Percentiles rank a stretch among this genome's conserved stretches.
Conservation (phyloP, 2,329 filamentous ascomycete genomes). For the Trichoderma pleuroti region DNA sequence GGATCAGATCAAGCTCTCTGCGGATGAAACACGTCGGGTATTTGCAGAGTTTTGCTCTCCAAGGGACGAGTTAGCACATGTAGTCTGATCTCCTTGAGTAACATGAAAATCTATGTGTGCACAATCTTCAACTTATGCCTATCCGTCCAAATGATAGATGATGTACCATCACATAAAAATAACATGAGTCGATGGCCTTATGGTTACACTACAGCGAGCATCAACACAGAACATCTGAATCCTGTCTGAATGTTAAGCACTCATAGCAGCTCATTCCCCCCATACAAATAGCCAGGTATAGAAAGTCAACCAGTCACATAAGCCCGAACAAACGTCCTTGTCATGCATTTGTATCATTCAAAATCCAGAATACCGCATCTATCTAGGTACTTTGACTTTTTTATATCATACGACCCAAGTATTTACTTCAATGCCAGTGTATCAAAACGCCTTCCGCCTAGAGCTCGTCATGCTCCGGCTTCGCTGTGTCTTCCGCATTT, state of each 20-base stretch:
- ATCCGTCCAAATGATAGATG: neutral
- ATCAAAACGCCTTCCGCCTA: conserved; percentile 24
- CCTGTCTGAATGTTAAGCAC: neutral
- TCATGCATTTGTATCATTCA: neutral
- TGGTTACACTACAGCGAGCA: neutral
- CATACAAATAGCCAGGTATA: neutral
- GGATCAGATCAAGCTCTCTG: neutral
- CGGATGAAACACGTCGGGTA: neutral
- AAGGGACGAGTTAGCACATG: neutral
- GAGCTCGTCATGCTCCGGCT: conserved; percentile 36
- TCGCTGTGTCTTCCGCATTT: conserved; percentile 26
- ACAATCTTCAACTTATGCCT: neutral
- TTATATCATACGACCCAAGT: conserved; percentile 2
- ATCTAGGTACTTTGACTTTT: conserved; percentile 4
- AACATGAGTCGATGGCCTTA: neutral
- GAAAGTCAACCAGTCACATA: neutral
- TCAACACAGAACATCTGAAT: neutral
- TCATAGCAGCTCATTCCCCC: neutral
- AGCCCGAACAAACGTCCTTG: neutral
- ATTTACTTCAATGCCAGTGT: conserved; percentile 6
- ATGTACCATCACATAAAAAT: neutral
- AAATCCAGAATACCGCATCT: conserved; percentile 7
- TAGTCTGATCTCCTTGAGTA: neutral
- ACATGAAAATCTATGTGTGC: neutral
- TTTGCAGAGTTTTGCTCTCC: neutral